A percentile compares a stretch with the other conserved stretches of the same genome.
phyloP scores from a whole-genome alignment of 768 basidiomycete species.

The Lentinula sp. region DNA sequence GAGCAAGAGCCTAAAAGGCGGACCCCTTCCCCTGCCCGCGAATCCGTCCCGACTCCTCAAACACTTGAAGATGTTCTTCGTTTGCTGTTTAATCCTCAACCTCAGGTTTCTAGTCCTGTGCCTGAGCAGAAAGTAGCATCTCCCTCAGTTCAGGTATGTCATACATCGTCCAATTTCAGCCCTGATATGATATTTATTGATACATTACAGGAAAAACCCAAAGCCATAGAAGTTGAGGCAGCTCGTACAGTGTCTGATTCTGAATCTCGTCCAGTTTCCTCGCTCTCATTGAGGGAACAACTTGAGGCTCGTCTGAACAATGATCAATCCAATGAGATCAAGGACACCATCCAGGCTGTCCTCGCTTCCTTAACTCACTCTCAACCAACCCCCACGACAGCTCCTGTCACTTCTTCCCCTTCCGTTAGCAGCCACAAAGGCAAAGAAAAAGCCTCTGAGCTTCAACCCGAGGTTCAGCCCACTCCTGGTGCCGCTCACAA shows the following conservation, averaged over 20 bases:
- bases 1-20: not conserved
- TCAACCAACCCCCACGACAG: not conserved
- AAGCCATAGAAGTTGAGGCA: not conserved
- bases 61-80: not conserved
- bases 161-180: no score
- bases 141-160: not conserved
- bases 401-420: not conserved
- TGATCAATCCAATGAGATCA: constrained; percentile 24
- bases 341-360: constrained; percentile 35
- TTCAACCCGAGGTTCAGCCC: not conserved
- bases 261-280: not conserved
- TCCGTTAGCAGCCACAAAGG: constrained; percentile 23
- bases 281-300: constrained; percentile 19
- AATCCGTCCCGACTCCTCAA: not conserved
- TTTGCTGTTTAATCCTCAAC: not conserved
- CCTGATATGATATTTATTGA: not conserved
- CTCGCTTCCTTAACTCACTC: constrained; percentile 26
- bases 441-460: constrained; percentile 25
- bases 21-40: not conserved
- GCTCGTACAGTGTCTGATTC: not conserved
- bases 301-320: constrained; percentile 25
- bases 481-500: constrained; percentile 14
- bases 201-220: not conserved
- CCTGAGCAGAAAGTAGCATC: not conserved
- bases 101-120: not conserved